Conservation (phyloP, 495 filamentous ascomycete species). For the Hypoxylon rickii region DNA sequence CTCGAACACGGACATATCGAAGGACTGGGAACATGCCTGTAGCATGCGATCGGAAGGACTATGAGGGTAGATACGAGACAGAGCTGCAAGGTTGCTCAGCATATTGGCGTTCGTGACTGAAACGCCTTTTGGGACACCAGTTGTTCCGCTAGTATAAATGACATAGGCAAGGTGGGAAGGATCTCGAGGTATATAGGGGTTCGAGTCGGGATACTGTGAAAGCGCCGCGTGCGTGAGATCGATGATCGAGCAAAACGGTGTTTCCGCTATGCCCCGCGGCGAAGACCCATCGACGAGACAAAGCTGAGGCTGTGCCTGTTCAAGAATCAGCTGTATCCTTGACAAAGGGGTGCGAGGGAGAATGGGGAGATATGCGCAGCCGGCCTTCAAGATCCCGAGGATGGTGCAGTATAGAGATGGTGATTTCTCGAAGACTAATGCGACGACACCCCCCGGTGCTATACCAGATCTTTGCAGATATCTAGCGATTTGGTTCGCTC, state of each 20-base stretch:
- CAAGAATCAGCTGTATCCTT: conserved; percentile 58
- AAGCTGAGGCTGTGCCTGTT: conserved; percentile 51
- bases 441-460: conserved; percentile 58
- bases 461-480: conserved; percentile 54
- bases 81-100: conserved; percentile 65
- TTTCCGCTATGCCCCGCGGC: conserved; percentile 13
- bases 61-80: conserved; percentile 64
- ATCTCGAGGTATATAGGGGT: conserved; percentile 40
- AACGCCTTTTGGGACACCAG: conserved; percentile 71
- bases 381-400: conserved; percentile 71
- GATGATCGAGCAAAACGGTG: conserved; percentile 39
- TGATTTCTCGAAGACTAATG: conserved; percentile 73
- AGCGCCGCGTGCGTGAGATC: conserved; percentile 41
- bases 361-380: conserved; percentile 75
- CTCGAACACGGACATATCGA: conserved; percentile 80
- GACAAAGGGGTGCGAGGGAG: conserved; percentile 64
- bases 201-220: conserved; percentile 26
- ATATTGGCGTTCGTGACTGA: conserved; percentile 70
- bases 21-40: conserved; percentile 74
- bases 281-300: conserved; percentile 49
- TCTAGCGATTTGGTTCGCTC: conserved; percentile 67
- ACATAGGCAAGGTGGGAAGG: conserved; percentile 56
- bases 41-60: conserved; percentile 57
- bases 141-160: conserved; percentile 70
- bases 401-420: conserved; percentile 69